Evolutionary conservation across 73 alveolate genomes (phyloP), one percentile per base, ranked within the genome.

Genomic region (Tetrahymena borealis): DNA sequence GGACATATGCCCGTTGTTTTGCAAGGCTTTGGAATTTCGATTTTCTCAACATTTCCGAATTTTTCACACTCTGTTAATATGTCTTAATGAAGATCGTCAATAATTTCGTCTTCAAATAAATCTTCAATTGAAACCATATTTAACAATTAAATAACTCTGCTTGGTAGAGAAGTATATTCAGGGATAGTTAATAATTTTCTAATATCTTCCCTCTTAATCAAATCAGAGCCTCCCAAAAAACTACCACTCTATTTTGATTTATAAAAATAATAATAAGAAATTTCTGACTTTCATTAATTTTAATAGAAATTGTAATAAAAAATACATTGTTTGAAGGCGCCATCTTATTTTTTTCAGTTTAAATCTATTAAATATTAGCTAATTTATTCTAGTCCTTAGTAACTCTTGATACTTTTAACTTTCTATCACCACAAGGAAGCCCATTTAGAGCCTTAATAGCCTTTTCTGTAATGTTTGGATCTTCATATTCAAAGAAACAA

Each of bases 11-110:
- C 98, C 38, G 95, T 93, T 60, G 94, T 96, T 60, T 95, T 94
- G 91, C 98, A 97, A 16, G 99, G 99, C 92, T 97, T 93, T 33
- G 99, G 99, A 33, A 98, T 98, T 94, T 97, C 99, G 39, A 97
- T 95, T 91, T 95, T 96, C 32, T 97, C 96, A 11, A 98, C 98
- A 24, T 98, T 97, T 28, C 99, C 99, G 95, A 78, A 97, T 37
- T 93, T 91, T 78, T 95, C 94, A 78, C 99, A 98, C 79, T 98
- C 98, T 90, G 94, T 92, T 40, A 97, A 92, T 78, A 98, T 79
- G 91, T 98, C 99, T 94, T 96, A 98, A 78, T 95, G 91, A 32
- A 98, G 94, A 43, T 97, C 98, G 40, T 96, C 97, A 91, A 96
- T 91, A 39, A 97, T 99, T 35, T 95, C 97, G 90, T 97, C 98